Base-by-base conservation (phyloP, 805 yeast species). In the Pichia heedii region DNA sequence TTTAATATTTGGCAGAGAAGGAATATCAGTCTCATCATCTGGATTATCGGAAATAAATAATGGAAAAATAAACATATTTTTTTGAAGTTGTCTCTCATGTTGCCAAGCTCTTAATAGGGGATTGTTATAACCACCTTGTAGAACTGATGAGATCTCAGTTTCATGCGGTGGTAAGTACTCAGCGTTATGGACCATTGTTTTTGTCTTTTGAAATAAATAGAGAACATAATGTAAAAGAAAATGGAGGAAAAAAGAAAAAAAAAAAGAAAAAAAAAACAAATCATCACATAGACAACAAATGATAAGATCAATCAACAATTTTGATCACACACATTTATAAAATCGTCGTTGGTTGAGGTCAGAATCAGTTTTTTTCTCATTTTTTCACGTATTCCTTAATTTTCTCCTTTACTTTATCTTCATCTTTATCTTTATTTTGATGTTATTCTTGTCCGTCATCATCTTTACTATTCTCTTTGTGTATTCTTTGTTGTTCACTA, bases 51-150 rank as follows among this genome's bases (percentile, higher is more conserved):
- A 73, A 43, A 93, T 73, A 60, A 93, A 93, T 19, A 93, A 70
- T 13, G 98, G 98, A 67, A 84, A 89, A 48, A 93, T 87, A 58
- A 93, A 81, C 94, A 86, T 84, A 60, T 75, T 81, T 63, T 93
- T 93, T 27, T 82, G 72, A 43, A 93, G 71, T 61, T 80, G 90
- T 54, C 88, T 75, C 59, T 82, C 90, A 52, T 74, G 75, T 63
- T 93, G 98, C 98, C 98, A 93, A 60, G 76, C 80, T 54, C 98
- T 75, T 19, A 86, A 58, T 37, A 90, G 70, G 1, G 96, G 94
- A 56, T 89, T 95, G 62, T 85, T 84, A 66, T 89, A 93, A 4
- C 97, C 97, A 47, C 97, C 96, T 49, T 93, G 90, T 36, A 93
- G 70, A 35, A 93, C 68, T 7, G 95, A 84, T 13, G 87, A 72